Evolutionary conservation across 1,284 basidiomycete genomes (phyloP).

Genomic region (Violaceomyces palustris): DNA sequence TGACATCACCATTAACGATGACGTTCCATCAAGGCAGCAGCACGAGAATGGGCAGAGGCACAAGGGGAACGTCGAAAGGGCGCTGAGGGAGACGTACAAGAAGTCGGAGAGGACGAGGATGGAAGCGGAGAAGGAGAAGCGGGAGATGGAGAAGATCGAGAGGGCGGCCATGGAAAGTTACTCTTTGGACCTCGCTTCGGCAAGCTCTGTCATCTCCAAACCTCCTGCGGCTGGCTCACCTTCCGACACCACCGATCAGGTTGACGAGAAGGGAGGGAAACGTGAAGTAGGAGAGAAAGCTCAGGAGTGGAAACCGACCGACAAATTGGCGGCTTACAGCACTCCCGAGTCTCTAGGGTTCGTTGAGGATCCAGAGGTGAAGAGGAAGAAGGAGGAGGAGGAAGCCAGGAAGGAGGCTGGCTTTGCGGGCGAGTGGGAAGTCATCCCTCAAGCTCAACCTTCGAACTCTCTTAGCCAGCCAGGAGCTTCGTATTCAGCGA

Average conservation of each 20-base stretch:
- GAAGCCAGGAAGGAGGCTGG: constrained; percentile 64
- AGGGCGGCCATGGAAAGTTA: constrained; percentile 58
- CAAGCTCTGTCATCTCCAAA: not conserved
- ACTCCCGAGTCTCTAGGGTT: constrained; percentile 73
- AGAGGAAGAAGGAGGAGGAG: constrained; percentile 57
- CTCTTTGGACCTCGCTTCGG: constrained; percentile 35
- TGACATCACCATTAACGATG: constrained; percentile 48
- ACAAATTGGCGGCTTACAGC: constrained; percentile 78
- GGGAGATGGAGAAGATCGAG: constrained; percentile 80
- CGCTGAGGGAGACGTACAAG: constrained; percentile 87
- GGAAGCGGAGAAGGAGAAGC: constrained; percentile 76
- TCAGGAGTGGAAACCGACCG: constrained; percentile 59
- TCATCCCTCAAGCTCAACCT: constrained; percentile 58
- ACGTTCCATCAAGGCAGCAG: constrained; percentile 67
- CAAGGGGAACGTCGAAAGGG: constrained; percentile 87
- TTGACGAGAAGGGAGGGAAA: constrained; percentile 1
- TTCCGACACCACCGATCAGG: constrained; percentile 55
- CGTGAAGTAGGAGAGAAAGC: constrained; percentile 20
- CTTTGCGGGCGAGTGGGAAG: constrained; percentile 76
- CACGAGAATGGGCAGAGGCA: constrained; percentile 92
- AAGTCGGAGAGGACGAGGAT: constrained; percentile 79
- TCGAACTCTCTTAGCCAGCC: constrained; percentile 11
- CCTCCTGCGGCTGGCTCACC: constrained; percentile 18
- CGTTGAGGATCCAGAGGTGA: constrained; percentile 38
- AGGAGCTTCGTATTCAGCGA: constrained; percentile 1